Conservation (phyloP, 129 eudicot species). For the Pseudognaphalium luteoalbum region DNA sequence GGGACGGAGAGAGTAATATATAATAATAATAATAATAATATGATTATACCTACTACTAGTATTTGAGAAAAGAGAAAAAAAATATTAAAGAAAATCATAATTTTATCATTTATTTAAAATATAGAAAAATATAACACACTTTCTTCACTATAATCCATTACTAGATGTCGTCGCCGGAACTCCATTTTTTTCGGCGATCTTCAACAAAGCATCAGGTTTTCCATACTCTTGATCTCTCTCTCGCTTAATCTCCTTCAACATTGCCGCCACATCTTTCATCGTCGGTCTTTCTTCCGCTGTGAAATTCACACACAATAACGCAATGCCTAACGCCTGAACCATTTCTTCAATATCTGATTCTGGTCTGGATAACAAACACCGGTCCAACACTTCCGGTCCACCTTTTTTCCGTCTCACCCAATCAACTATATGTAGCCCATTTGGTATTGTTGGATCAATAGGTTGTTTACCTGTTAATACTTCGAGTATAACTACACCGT, state of each 20-base stretch:
- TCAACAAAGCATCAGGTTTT: constrained; percentile 50
- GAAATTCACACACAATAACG: constrained; percentile 52
- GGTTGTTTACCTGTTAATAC: constrained; percentile 60
- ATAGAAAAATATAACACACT: neutral
- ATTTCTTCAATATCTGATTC: constrained; percentile 57
- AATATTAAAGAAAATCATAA: no score
- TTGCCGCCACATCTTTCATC: constrained; percentile 56
- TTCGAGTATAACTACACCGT: constrained; percentile 55
- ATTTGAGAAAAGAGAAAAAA: no score
- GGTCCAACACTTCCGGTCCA: constrained; percentile 41
- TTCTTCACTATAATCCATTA: constrained; percentile 37
- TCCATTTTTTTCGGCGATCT: constrained; percentile 31
- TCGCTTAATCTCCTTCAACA: constrained; percentile 52
- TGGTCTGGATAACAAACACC: constrained; percentile 40
- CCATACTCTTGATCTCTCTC: constrained; percentile 54
- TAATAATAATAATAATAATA: no score
- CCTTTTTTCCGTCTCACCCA: constrained; percentile 41
- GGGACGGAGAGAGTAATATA: no score
- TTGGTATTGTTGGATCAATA: constrained; percentile 49
- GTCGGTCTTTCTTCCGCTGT: constrained; percentile 56
- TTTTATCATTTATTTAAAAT: neutral
- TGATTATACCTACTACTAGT: no score
- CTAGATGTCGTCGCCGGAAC: constrained; percentile 33
- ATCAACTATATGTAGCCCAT: constrained; percentile 48
- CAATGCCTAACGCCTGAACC: constrained; percentile 61